Percentiles rank a stretch among this genome's conserved stretches.
These are phyloP conservation scores for Diaporthe sp. DNA, from an alignment of 2,329 filamentous ascomycete genomes.

Conservation along the genomic window DNA sequence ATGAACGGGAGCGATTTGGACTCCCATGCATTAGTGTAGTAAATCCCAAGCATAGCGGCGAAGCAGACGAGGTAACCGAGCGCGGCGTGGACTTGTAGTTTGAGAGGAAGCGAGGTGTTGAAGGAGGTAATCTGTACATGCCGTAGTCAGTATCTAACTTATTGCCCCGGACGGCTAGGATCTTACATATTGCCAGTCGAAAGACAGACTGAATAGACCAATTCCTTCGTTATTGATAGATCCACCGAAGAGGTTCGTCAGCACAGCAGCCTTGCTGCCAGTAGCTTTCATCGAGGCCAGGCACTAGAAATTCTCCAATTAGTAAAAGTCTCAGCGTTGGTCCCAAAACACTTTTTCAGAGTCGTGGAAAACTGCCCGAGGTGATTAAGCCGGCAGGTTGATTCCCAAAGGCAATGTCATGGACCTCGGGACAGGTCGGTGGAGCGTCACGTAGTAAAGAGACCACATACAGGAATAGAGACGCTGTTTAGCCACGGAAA, in stretches of 20 bases:
- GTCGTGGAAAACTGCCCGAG: neutral
- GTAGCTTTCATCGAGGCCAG: constrained; percentile 65
- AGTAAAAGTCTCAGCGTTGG: neutral
- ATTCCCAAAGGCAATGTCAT: neutral
- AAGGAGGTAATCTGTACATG: constrained; percentile 64
- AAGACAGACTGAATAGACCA: constrained; percentile 60
- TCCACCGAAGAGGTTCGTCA: constrained; percentile 65
- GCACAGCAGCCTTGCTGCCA: constrained; percentile 55
- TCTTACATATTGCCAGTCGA: constrained; percentile 69
- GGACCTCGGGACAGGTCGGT: neutral
- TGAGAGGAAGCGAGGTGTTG: constrained; percentile 65
- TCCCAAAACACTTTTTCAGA: neutral
- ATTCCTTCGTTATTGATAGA: constrained; percentile 65
- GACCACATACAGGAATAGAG: constrained; percentile 55
- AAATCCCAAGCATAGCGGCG: constrained; percentile 63
- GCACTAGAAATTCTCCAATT: constrained; percentile 47
- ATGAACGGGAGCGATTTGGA: constrained; percentile 64
- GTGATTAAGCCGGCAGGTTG: neutral
- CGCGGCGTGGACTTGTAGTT: constrained; percentile 60
- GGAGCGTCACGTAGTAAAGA: neutral
- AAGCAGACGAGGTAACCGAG: constrained; percentile 63
- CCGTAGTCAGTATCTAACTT: constrained; percentile 25
- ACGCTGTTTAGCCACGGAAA: constrained; percentile 67
- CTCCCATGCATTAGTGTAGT: constrained; percentile 63
- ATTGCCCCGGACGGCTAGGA: neutral